phyloP scores from a whole-genome alignment of 2,329 filamentous ascomycete species.

The Paraphaeosphaeria sporulosa region DNA sequence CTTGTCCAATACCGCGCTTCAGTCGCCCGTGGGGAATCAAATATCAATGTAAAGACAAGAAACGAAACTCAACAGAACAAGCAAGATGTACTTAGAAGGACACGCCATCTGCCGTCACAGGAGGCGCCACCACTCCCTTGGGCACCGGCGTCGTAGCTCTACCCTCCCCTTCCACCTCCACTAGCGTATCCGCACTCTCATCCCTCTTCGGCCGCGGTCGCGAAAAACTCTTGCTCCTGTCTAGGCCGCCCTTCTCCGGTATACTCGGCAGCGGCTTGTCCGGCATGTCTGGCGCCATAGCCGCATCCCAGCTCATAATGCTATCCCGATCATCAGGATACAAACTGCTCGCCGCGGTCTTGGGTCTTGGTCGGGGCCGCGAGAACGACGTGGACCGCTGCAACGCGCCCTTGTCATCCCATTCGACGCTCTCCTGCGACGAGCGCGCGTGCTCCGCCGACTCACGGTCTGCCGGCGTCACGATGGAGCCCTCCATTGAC shows the following conservation, averaged over 20 bases:
- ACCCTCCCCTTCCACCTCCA: constrained; percentile 3
- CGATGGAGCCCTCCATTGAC: constrained; percentile 8
- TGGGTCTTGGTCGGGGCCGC: constrained; percentile 10
- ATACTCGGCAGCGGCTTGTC: constrained; percentile 13
- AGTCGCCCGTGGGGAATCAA: constrained; percentile 10
- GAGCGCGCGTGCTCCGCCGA: not conserved
- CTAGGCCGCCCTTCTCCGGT: constrained; percentile 9
- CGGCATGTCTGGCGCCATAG: constrained; percentile 8
- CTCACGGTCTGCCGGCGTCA: constrained; percentile 1
- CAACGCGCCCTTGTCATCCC: constrained; percentile 8
- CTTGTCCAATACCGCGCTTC: constrained; percentile 15
- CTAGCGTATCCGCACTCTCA: constrained; percentile 9
- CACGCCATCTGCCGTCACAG: constrained; percentile 12
- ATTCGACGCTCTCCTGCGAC: constrained; percentile 7
- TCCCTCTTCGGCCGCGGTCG: constrained; percentile 13
- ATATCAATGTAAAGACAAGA: not conserved
- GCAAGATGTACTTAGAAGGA: constrained; percentile 1
- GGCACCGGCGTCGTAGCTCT: constrained; percentile 1
- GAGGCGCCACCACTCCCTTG: constrained; percentile 4
- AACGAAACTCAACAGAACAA: not conserved
- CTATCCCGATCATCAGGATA: constrained; percentile 9
- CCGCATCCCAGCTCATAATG: constrained; percentile 15
- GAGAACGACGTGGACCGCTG: constrained; percentile 18
- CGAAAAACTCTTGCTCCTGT: constrained; percentile 14
- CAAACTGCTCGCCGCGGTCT: constrained; percentile 15